These are phyloP conservation scores for Coccomyxa sp. DNA, from an alignment of 139 green algal genomes.

Conservation along the genomic window DNA sequence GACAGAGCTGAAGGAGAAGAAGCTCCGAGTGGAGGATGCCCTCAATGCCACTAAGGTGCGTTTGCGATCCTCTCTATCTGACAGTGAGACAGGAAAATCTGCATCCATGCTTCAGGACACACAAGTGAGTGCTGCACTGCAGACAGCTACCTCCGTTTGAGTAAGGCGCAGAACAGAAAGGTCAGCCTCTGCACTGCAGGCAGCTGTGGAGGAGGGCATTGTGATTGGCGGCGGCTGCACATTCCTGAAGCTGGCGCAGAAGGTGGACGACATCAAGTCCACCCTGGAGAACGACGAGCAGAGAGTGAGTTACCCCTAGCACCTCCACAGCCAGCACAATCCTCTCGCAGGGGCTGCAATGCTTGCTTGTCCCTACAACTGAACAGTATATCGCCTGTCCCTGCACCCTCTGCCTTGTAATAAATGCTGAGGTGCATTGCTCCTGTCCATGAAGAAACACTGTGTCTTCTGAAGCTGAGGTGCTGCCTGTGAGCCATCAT, in stretches of 20 bases:
- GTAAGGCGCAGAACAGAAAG: too few relatives aligned
- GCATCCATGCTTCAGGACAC: too few relatives aligned
- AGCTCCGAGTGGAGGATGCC: conserved; percentile 99
- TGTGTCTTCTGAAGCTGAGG: too few relatives aligned
- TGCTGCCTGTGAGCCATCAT: too few relatives aligned
- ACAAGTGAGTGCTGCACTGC: too few relatives aligned
- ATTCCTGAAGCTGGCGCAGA: conserved; percentile 82
- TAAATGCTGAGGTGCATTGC: too few relatives aligned
- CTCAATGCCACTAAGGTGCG: conserved; percentile 96
- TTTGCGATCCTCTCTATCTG: background rate
- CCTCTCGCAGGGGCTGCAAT: background rate
- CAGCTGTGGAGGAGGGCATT: conserved; percentile 96
- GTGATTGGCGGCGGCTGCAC: conserved; percentile 97
- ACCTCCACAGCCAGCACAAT: background rate
- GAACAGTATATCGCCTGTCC: too few relatives aligned
- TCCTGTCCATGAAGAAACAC: too few relatives aligned
- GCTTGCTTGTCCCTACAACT: too few relatives aligned
- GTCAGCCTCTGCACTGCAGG: background rate
- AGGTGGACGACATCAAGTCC: conserved; percentile 80
- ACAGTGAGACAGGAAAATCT: background rate
- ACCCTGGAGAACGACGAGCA: conserved; percentile 91
- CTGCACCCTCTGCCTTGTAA: too few relatives aligned
- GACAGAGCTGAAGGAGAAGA: conserved; percentile 99
- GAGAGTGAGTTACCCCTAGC: conserved; percentile 38
- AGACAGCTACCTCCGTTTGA: too few relatives aligned